Evolutionary conservation across 495 filamentous ascomycete genomes (phyloP).

Genomic region (Daldinia childiae): DNA sequence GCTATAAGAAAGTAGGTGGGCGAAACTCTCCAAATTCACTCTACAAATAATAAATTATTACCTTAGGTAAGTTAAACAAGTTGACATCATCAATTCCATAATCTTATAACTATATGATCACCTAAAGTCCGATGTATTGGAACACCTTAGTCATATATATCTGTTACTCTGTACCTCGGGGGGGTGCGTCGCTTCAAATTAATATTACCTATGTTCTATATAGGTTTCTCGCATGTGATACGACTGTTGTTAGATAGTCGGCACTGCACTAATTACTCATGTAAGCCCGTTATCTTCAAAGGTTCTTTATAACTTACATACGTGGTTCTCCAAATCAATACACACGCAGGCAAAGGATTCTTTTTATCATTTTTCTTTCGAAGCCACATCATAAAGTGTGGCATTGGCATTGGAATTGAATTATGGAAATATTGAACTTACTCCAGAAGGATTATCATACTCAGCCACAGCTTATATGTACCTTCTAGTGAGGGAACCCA

Average conservation of each 20-base stretch:
- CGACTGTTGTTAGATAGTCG: neutral
- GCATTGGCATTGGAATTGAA: neutral
- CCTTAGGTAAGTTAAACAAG: neutral
- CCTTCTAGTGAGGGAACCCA: conserved; percentile 27
- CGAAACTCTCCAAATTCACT: neutral
- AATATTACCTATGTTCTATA: neutral
- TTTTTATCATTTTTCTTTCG: neutral
- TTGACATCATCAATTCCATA: too few species aligned
- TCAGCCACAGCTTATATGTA: conserved; percentile 26
- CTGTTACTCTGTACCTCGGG: neutral
- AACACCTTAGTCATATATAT: neutral
- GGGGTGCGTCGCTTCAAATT: too few species aligned
- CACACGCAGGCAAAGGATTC: neutral
- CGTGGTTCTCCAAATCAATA: neutral
- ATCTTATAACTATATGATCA: neutral
- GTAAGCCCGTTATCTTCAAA: conserved; percentile 3
- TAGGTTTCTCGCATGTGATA: conserved; percentile 10
- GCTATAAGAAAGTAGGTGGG: neutral
- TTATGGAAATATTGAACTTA: neutral
- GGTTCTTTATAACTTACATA: neutral
- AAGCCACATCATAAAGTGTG: neutral
- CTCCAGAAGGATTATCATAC: conserved; percentile 4
- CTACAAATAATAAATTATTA: neutral
- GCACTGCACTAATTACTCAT: neutral
- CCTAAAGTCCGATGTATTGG: neutral